Conservation (phyloP, 345 rosid genomes). For the Eucalyptus camaldulensis region DNA sequence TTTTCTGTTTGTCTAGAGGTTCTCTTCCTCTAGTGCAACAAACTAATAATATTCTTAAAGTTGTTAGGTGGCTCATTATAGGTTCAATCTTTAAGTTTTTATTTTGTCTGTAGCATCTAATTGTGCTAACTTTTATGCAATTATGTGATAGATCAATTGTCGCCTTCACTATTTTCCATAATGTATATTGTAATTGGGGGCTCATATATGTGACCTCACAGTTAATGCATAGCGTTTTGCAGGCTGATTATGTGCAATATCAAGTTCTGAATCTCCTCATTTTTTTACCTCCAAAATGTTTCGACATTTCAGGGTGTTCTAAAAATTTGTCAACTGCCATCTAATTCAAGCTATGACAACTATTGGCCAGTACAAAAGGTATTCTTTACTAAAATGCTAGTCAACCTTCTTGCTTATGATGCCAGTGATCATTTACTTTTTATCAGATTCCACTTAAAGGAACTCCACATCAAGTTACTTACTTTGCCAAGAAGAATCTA, state of each 20-base stretch:
- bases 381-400: not conserved
- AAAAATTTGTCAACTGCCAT: constrained; percentile 89
- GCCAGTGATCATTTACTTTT: not conserved
- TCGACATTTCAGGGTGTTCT: constrained; percentile 45
- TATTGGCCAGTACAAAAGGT: constrained; percentile 96
- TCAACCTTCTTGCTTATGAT: not conserved
- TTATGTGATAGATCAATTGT: constrained; percentile 82
- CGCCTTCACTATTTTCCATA: constrained; percentile 92
- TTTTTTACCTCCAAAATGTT: not conserved
- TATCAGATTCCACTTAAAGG: constrained; percentile 71
- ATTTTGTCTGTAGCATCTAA: not conserved
- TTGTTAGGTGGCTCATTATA: not conserved
- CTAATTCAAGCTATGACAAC: constrained; percentile 75
- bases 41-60: not conserved
- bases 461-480: constrained; percentile 89
- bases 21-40: not conserved
- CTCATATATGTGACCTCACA: constrained; percentile 86
- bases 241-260: not conserved
- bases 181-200: constrained; percentile 88
- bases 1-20: not conserved
- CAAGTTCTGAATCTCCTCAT: not conserved
- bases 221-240: constrained; percentile 15
- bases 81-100: not conserved
- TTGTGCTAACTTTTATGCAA: constrained; percentile 23
- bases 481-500: constrained; percentile 63